A percentile compares a stretch with the other conserved stretches of the same genome.
Conservation (phyloP, 1,284 basidiomycete genomes). For the Erythrobasidium hasegawianum region DNA sequence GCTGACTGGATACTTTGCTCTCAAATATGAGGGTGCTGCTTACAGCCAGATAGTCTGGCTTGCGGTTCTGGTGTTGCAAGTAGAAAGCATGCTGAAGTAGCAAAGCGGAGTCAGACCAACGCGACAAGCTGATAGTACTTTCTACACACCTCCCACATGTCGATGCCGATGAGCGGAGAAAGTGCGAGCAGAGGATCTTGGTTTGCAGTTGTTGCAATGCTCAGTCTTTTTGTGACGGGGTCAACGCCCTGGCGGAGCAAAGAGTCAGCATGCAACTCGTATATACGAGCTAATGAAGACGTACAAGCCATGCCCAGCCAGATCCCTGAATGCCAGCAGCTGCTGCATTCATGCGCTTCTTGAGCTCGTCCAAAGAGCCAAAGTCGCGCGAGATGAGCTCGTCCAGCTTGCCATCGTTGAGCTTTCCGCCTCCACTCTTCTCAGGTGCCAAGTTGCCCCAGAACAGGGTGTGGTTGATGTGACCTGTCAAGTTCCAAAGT, state of each 20-base stretch:
- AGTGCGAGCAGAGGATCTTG: constrained; percentile 90
- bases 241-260: constrained; percentile 62
- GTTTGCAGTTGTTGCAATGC: constrained; percentile 67
- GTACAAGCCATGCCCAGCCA: constrained; percentile 94
- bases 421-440: constrained; percentile 58
- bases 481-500: constrained; percentile 37
- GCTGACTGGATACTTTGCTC: no score
- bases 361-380: constrained; percentile 72
- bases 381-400: constrained; percentile 74
- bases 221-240: constrained; percentile 63
- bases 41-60: constrained; percentile 59
- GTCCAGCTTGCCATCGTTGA: constrained; percentile 66
- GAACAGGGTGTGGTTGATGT: constrained; percentile 82
- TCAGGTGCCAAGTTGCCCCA: constrained; percentile 91
- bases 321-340: constrained; percentile 95
- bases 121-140: no score
- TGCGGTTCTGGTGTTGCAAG: constrained; percentile 75
- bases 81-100: constrained; percentile 55
- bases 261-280: not conserved
- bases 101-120: no score
- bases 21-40: no score
- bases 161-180: constrained; percentile 87
- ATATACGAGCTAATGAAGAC: constrained; percentile 45
- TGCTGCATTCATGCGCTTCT: constrained; percentile 74
- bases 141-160: constrained; percentile 76